Evolutionary conservation across 345 rosid species (phyloP).

Genomic region (Microcos paniculata): DNA sequence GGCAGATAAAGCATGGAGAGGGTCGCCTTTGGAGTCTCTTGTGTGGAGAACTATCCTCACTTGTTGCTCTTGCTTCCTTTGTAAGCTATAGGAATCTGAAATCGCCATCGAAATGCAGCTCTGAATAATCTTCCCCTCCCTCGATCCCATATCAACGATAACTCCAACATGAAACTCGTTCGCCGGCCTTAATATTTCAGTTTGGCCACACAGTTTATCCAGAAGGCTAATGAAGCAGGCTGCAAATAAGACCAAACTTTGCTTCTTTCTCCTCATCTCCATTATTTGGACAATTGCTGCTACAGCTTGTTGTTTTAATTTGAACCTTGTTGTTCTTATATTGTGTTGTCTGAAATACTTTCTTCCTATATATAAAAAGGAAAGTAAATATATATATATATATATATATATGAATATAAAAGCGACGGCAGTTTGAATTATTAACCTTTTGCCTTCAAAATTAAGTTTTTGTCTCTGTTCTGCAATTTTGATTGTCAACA

Average conservation of each 20-base stretch:
- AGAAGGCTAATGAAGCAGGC: not conserved
- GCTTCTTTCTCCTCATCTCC: not conserved
- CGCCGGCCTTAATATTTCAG: not conserved
- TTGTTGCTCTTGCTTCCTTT: conserved; percentile 13
- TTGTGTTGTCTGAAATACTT: no score
- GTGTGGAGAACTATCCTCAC: conserved; percentile 1
- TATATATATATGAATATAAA: no score
- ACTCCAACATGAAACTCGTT: conserved; percentile 19
- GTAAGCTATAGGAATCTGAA: conserved; percentile 20
- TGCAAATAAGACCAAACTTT: not conserved
- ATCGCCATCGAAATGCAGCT: conserved; percentile 28
- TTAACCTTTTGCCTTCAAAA: no score
- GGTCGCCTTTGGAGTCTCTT: conserved; percentile 1
- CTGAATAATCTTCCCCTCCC: conserved; percentile 23
- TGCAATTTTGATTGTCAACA: no score
- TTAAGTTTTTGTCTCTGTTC: no score
- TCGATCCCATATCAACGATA: conserved; percentile 27
- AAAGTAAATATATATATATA: no score
- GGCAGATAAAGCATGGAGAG: not conserved
- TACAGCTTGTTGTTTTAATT: no score
- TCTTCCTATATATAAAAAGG: no score
- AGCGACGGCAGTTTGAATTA: no score
- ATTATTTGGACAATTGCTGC: not conserved
- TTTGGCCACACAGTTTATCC: no score
- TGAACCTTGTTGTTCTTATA: no score